Conservation (phyloP, 108 stramenopile species). For the Cafeteria roenbergensis region DNA sequence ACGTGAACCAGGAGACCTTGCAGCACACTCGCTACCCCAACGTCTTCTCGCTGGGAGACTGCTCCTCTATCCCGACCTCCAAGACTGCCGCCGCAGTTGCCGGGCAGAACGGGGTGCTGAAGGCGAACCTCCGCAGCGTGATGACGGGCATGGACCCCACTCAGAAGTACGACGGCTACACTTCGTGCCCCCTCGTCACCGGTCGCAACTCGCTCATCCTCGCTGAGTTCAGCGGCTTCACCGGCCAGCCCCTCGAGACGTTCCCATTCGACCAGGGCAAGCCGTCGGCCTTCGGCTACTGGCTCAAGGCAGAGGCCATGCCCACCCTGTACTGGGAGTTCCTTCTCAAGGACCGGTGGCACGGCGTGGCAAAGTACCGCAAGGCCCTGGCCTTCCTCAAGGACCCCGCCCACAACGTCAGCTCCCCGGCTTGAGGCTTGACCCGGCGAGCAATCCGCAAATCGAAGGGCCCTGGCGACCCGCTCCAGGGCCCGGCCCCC, state of each 20-base stretch:
- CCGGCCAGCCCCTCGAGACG: constrained; percentile 28
- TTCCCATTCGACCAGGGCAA: constrained; percentile 17
- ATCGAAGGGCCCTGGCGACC: too few species aligned
- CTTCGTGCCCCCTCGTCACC: constrained; percentile 32
- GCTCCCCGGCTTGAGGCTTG: too few species aligned
- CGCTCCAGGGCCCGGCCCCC: too few species aligned
- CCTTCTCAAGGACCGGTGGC: neutral
- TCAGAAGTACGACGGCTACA: constrained; percentile 30
- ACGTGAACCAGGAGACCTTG: constrained; percentile 31
- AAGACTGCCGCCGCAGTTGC: constrained; percentile 41
- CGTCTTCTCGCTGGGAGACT: constrained; percentile 36
- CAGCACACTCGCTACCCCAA: constrained; percentile 30
- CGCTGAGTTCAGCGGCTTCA: constrained; percentile 34
- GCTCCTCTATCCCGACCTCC: constrained; percentile 30
- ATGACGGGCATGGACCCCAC: constrained; percentile 19
- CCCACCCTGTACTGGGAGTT: constrained; percentile 8
- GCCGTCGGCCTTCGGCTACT: neutral
- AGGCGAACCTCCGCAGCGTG: constrained; percentile 26
- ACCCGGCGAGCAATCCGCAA: too few species aligned
- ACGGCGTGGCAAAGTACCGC: too few species aligned
- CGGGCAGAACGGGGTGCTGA: constrained; percentile 29
- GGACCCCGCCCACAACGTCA: too few species aligned
- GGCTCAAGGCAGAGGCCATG: constrained; percentile 1
- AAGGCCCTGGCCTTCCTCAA: too few species aligned
- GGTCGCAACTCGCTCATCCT: constrained; percentile 21